A percentile compares a stretch with the other conserved stretches of the same genome.
phyloP scores from a whole-genome alignment of 306 rosid species.

The Alnus glutinosa region DNA sequence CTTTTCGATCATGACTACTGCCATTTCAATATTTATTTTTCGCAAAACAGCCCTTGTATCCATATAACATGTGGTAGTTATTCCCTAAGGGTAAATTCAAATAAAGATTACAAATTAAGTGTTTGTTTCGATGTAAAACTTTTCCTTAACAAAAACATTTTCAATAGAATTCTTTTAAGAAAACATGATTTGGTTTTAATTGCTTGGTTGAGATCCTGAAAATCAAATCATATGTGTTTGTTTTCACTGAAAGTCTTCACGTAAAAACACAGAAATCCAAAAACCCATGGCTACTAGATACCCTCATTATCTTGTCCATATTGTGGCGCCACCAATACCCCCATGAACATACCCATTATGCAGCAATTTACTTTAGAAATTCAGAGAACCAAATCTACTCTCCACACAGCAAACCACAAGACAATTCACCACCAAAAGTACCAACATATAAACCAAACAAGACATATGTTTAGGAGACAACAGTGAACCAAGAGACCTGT shows the following conservation, averaged over 20 bases:
- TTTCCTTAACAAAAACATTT: too few species aligned
- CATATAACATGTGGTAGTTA: neutral
- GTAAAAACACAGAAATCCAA: neutral
- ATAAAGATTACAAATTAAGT: neutral
- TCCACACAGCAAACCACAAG: neutral
- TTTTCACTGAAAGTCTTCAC: neutral
- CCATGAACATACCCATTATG: neutral
- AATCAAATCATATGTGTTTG: neutral
- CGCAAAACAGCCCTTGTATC: neutral
- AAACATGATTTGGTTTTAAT: neutral
- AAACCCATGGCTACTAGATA: neutral
- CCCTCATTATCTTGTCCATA: neutral
- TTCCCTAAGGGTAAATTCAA: neutral
- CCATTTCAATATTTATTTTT: neutral
- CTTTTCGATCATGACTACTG: neutral
- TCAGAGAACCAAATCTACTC: neutral
- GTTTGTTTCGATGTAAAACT: neutral
- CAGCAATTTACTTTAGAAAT: neutral
- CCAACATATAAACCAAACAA: neutral
- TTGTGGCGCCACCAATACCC: neutral
- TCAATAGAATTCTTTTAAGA: neutral
- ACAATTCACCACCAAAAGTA: neutral
- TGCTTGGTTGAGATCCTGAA: neutral
- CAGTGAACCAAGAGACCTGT: too few species aligned
- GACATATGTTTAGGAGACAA: too few species aligned